Evolutionary conservation across 495 filamentous ascomycete species (phyloP), one percentile per base, ranked within the genome.

Genomic region (Tricharina praecox): DNA sequence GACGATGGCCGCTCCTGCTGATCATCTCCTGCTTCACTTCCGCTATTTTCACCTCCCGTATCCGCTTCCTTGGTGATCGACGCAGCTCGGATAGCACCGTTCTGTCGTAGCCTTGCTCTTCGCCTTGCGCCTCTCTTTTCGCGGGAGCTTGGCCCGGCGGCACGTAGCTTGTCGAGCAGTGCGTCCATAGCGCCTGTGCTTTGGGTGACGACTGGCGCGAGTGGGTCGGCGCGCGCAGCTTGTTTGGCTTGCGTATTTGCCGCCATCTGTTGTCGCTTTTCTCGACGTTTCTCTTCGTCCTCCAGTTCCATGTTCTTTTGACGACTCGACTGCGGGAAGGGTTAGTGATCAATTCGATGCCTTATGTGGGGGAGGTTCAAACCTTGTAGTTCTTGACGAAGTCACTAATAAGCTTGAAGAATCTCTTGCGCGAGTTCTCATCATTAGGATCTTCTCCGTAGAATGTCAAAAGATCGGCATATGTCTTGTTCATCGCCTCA

Each of bases 381-480:
- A 80, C 78, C 75, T 80, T 94, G 82, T 88, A 97, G 65, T 95
- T 92, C 20, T 68, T 66, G 52, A 97, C 75, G 68, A 97, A 97
- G 18, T 72, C 64, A n/a, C 86, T 85, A 54, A 97, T 73, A 68
- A 96, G 96, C 41, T 79, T 71, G 55, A 97, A 97, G 73, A 97
- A 97, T 60, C 94, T 88, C 51, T 92, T 74, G 46, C 88, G 76
- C n/a, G 86, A 83, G 61, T 82, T 90, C 25, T 97, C 90, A 61
- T 97, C 92, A 13, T 71, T 70, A 26, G 80, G 78, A 61, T 97
- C 92, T 65, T 97, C 90, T 48, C 90, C 90, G 60, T 93, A 97
- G 67, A 95, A 95, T 18, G 78, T 73, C 78, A 97, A 85, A 50
- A 96, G 93, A 63, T 95, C 85, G 53, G 95, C 82, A 66, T 87